Evolutionary conservation across 2,329 filamentous ascomycete genomes (phyloP).

Genomic region (Huntiella bhutanensis): DNA sequence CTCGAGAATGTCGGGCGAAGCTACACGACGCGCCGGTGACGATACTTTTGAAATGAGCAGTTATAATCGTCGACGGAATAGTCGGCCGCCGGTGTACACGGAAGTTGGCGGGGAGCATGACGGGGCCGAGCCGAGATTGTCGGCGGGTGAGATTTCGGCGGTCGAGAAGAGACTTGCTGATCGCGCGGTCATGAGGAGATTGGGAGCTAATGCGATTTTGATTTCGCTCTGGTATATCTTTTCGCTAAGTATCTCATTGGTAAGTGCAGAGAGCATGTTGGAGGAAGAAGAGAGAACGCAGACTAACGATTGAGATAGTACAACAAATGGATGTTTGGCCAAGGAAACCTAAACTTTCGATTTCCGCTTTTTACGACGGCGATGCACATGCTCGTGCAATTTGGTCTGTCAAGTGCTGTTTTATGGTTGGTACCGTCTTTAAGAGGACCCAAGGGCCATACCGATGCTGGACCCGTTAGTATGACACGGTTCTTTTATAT

Average conservation of each 20-base stretch:
- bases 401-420: conserved; percentile 56
- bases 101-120: conserved; percentile 50
- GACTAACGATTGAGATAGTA: conserved; percentile 35
- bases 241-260: conserved; percentile 79
- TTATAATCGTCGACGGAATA: conserved; percentile 14
- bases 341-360: conserved; percentile 67
- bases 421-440: conserved; percentile 69
- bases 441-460: conserved; percentile 41
- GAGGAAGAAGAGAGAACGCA: background rate
- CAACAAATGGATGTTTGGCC: conserved; percentile 99
- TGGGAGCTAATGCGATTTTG: conserved; percentile 58
- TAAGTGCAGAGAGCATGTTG: conserved; percentile 26
- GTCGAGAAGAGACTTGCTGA: conserved; percentile 62
- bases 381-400: conserved; percentile 91
- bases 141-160: conserved; percentile 32
- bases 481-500: conserved; percentile 88
- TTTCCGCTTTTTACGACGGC: conserved; percentile 92
- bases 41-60: conserved; percentile 10
- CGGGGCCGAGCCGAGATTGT: conserved; percentile 13
- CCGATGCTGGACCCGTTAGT: conserved; percentile 32
- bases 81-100: conserved; percentile 15
- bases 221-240: conserved; percentile 82
- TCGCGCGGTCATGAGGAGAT: conserved; percentile 47
- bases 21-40: conserved; percentile 3
- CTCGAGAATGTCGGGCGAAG: background rate